Base-by-base conservation (phyloP, 163 green algal species). In the Chlorella variabilis region DNA sequence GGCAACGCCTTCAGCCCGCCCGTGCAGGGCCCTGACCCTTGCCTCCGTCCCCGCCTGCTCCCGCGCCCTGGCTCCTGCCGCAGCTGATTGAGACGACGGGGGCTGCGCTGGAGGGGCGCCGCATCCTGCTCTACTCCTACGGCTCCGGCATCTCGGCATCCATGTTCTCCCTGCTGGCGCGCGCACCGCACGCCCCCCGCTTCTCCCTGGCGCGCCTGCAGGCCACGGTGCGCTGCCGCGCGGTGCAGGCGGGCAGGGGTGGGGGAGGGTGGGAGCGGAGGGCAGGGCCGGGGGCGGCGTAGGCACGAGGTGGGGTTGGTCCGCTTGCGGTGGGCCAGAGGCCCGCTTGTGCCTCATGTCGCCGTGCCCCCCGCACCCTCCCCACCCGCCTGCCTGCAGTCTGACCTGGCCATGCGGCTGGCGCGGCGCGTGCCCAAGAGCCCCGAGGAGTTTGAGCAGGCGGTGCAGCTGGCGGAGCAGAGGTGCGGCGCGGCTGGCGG, bases 41-140 rank as follows among this genome's bases (percentile, higher is more conserved):
- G n/a, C n/a, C n/a, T n/a, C 45, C 45, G 45, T 54, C 45, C 11
- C 45, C 45, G 45, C 45, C 45, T 15, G 45, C 42, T 34, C 38
- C 27, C 33, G 21, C 29, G 7, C 15, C 29, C 33, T 21, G 20
- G 3, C 13, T 36, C 3, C 21, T 23, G 38, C 4, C 33, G 45
- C 81, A 84, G 45, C 78, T 92, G 18, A 61, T 91, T 21, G 78
- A 89, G 54, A 83, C 73, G 3, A 82, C 67, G 31, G 89, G 89
- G 0, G 33, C 36, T 0, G 71, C 61, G 8, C 86, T 97, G 80
- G 87, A 87, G 17, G 90, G 90, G 13, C 71, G 81, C 41, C 83
- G 90, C 18, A 41, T 98, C 18, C 81, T 98, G 76, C 79, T 97
- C 41, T 98, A 93, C 85, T 89, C 75, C 11, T 98, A 96, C 70